Percentiles rank a stretch among this genome's conserved stretches.
phyloP scores from a whole-genome alignment of 2,329 filamentous ascomycete species.

The Diaporthe longicolla region DNA sequence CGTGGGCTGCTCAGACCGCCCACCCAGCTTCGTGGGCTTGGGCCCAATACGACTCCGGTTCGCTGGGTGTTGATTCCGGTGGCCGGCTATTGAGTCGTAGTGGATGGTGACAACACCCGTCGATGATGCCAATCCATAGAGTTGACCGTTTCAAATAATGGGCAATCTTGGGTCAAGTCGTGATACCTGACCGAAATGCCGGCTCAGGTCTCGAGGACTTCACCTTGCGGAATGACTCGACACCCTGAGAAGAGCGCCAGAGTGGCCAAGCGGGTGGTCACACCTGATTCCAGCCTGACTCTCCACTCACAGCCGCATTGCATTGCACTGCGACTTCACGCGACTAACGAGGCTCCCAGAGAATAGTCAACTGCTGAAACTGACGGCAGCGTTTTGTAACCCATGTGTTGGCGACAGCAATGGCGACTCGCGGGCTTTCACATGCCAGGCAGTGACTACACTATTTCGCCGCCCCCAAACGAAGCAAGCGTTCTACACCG shows the following conservation, averaged over 20 bases:
- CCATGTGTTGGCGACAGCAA: conserved; percentile 5
- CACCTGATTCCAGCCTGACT: conserved; percentile 14
- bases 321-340: conserved; percentile 23
- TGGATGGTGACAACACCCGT: conserved; percentile 27
- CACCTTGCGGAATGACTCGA: conserved; percentile 15
- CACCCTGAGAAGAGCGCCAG: conserved; percentile 18
- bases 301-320: conserved; percentile 23
- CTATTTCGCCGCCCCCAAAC: not conserved
- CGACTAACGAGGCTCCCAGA: conserved; percentile 27
- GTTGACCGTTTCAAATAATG: conserved; percentile 14
- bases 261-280: conserved; percentile 11
- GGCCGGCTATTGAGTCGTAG: conserved; percentile 25
- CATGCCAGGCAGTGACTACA: not conserved
- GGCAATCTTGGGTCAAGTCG: conserved; percentile 28
- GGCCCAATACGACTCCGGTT: conserved; percentile 27
- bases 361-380: conserved; percentile 24
- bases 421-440: conserved; percentile 19
- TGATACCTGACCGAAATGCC: conserved; percentile 33
- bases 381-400: conserved; percentile 6
- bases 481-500: conserved; percentile 17
- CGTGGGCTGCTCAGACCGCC: conserved; percentile 19
- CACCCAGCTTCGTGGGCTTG: conserved; percentile 12
- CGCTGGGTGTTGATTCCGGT: conserved; percentile 28
- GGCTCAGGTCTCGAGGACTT: conserved; percentile 26
- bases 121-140: not conserved